Evolutionary conservation across 345 rosid species (phyloP), one percentile per base, ranked within the genome.

Genomic region (Rhodamnia argentea): DNA sequence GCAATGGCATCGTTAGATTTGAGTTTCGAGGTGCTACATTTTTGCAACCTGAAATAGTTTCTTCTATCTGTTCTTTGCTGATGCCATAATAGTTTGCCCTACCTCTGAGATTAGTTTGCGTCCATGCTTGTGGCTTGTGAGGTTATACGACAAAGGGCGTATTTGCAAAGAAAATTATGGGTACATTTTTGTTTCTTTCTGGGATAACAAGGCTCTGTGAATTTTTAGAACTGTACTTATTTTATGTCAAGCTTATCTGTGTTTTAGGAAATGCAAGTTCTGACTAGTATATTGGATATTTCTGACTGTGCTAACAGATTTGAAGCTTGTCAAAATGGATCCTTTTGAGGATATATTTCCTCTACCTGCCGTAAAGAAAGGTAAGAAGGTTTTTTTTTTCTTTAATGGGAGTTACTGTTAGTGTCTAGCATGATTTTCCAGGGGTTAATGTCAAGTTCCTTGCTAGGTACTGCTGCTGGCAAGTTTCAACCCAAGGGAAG

Each of bases 401-500:
- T 57, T 74, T 44, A n/a, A 51, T 15, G 44, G 37, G 10, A 47
- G 13, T 40, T 47, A 52, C 52, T 62, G 74, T 51, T 29, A 53
- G 15, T n/a, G 8, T 23, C 50, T 50, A 27, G 32, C 44, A 42
- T 56, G 27, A 37, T 55, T 62, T 44, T 15, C 59, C 53, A 26
- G 60, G 40, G 50, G 53, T 88, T 84, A 52, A 75, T 84, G 7
- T 87, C 83, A 51, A 58, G 74, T 88, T 56, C 82, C 82, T 87
- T 84, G 56, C 55, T 87, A 90, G 92, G 86, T 84, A 84, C 91
- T 53, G 62, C 90, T 64, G 87, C 88, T 52, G 86, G 87, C 16
- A 93, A 89, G 88, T 92, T 90, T 90, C 93, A 89, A 70, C 93
- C 94, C 6, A 88, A 84, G 87, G 89, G 87, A 37, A 92, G 87